These are phyloP conservation scores for Claviceps pazoutovae DNA, from an alignment of 2,329 filamentous ascomycete species.

Conservation along the genomic window DNA sequence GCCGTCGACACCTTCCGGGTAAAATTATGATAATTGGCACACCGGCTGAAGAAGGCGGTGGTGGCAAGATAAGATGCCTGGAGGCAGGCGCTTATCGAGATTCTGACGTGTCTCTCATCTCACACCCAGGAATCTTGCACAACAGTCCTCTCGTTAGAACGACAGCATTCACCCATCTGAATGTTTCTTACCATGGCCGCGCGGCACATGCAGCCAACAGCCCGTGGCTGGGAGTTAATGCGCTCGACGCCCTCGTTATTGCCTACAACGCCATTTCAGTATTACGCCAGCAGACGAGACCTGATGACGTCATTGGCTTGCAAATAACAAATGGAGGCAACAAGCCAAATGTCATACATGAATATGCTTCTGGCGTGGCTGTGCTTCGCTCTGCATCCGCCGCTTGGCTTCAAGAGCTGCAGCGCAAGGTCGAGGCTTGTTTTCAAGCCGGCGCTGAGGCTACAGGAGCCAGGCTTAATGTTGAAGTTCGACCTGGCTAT, in stretches of 20 bases:
- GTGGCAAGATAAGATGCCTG: conserved; percentile 32
- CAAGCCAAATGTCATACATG: conserved; percentile 41
- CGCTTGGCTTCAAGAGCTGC: conserved; percentile 24
- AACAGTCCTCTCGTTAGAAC: conserved; percentile 36
- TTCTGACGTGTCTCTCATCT: conserved; percentile 11
- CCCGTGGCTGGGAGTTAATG: conserved; percentile 45
- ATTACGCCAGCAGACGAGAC: conserved; percentile 40
- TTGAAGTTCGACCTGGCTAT: conserved; percentile 28
- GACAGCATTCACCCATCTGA: conserved; percentile 34
- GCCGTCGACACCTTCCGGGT: conserved; percentile 25
- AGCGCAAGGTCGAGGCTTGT: conserved; percentile 26
- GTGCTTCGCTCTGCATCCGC: conserved; percentile 30
- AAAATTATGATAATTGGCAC: conserved; percentile 34
- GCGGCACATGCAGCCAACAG: conserved; percentile 40
- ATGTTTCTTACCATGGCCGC: conserved; percentile 37
- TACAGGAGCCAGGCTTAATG: conserved; percentile 31
- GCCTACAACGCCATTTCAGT: conserved; percentile 33
- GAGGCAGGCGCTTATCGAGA: conserved; percentile 23
- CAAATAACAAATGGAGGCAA: conserved; percentile 37
- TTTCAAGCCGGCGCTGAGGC: conserved; percentile 23
- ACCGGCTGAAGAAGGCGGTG: conserved; percentile 31
- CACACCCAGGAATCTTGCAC: conserved; percentile 19
- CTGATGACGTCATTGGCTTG: conserved; percentile 34
- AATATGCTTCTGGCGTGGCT: conserved; percentile 29
- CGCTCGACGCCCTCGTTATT: conserved; percentile 39